These are phyloP conservation scores for Solanum habrochaites DNA, from an alignment of 257 asterid genomes.

Conservation along the genomic window DNA sequence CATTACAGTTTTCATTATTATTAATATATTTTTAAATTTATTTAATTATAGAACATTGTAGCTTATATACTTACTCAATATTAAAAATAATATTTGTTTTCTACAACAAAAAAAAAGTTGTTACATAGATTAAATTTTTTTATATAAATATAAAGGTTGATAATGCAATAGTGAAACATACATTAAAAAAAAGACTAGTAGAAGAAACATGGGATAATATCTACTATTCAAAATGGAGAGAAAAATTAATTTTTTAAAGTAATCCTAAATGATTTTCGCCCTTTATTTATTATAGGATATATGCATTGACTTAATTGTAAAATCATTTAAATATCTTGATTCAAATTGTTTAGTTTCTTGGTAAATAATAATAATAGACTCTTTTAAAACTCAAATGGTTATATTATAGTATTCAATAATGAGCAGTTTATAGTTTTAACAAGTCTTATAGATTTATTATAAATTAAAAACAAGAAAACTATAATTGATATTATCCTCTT, in stretches of 20 bases:
- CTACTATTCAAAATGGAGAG: background rate
- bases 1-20: background rate
- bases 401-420: background rate
- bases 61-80: background rate
- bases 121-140: background rate
- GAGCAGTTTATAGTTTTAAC: background rate
- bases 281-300: background rate
- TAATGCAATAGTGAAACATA: background rate
- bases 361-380: background rate
- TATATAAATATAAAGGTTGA: background rate
- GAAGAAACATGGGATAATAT: background rate
- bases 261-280: background rate
- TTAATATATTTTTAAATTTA: background rate
- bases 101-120: background rate
- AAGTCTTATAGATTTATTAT: background rate
- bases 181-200: background rate
- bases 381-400: background rate
- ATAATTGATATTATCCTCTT: background rate
- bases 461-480: background rate
- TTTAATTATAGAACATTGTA: background rate
- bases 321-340: background rate
- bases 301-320: background rate
- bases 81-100: background rate
- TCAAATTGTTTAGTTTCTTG: background rate
- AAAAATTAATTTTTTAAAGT: background rate